Conservation (phyloP, 192 early-diverging fungal species). For the Obelidium mucronatum region DNA sequence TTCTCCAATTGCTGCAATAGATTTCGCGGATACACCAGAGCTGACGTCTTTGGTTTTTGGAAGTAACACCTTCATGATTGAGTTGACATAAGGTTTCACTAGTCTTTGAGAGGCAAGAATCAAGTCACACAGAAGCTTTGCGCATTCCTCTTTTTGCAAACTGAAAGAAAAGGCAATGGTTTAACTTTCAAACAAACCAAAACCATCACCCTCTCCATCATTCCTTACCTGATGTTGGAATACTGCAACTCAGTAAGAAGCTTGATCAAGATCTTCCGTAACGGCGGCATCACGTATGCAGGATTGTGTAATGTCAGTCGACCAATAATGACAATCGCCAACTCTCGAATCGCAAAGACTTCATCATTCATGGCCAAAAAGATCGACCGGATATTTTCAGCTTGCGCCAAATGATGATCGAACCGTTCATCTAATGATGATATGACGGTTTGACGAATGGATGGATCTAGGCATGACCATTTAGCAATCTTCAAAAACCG, state of each 20-base stretch:
- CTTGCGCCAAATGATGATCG: conserved; percentile 88
- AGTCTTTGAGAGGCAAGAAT: conserved; percentile 79
- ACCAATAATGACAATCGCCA: conserved; percentile 85
- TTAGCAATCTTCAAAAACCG: not conserved
- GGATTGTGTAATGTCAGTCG: conserved; percentile 87
- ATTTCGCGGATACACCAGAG: conserved; percentile 79
- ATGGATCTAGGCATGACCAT: too few species aligned
- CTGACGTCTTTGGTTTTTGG: conserved; percentile 76
- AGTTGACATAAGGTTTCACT: conserved; percentile 89
- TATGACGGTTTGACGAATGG: conserved; percentile 80
- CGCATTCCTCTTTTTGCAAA: conserved; percentile 87
- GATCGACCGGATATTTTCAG: conserved; percentile 87
- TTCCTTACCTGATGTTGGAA: conserved; percentile 63
- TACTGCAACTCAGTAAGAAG: conserved; percentile 92
- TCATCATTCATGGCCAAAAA: conserved; percentile 94
- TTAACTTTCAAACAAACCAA: not conserved
- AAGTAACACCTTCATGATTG: conserved; percentile 83
- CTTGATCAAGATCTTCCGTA: conserved; percentile 86
- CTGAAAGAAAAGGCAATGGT: conserved; percentile 38
- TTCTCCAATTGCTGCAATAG: conserved; percentile 82
- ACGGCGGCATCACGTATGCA: conserved; percentile 89
- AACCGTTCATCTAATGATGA: conserved; percentile 82
- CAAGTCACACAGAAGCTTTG: conserved; percentile 77
- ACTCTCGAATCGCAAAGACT: conserved; percentile 84
- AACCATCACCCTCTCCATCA: not conserved